Evolutionary conservation across 2,329 filamentous ascomycete genomes (phyloP), one percentile per base, ranked within the genome.

Genomic region (Diaporthe citriasiana): DNA sequence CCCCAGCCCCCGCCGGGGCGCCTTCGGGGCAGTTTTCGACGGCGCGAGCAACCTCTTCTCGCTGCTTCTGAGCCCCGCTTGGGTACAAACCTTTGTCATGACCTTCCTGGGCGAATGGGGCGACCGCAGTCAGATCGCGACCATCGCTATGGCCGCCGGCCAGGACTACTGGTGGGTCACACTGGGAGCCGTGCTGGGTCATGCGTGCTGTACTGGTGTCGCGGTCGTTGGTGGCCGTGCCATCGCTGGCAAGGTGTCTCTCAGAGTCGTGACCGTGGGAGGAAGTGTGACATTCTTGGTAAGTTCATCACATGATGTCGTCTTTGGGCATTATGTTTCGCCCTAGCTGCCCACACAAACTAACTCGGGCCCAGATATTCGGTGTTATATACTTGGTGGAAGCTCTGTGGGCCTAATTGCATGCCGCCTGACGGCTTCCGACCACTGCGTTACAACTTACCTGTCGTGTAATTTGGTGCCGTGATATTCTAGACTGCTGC

Each of bases 161-260:
- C 94, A 97, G 83, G 97, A 99, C 82, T 99, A 98, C 83, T 98
- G 96, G 96, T 98, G 95, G 94, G 97, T 99, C 47, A 98, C 95
- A 5, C 87, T 95, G 60, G 97, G 97, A 74, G 96, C 97, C 1
- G 90, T 97, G 47, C 88, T 90, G 60, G 97, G 97, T 13, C 97
- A 99, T 83, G 93, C 91, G 59, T 90, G 96, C 77, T 99, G 97
- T 86, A 98, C 97, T 9, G 93, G 94, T 60, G 92, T 95, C 30
- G 97, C 97, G 55, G 97, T 99, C 51, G 89, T 99, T 75, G 97
- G 97, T 56, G 97, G 97, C 15, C 90, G 95, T 79, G 96, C 97
- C 69, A 94, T 99, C 82, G 97, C 97, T 55, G 97, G 97, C 42
- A 93, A 90, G 82, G 97, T 99, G 77, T 98, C 96, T 86, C 91